Percentiles rank a stretch among this genome's conserved stretches.
Evolutionary conservation across 2,329 filamentous ascomycete genomes (phyloP).

Genomic region (Bretziella fagacearum): DNA sequence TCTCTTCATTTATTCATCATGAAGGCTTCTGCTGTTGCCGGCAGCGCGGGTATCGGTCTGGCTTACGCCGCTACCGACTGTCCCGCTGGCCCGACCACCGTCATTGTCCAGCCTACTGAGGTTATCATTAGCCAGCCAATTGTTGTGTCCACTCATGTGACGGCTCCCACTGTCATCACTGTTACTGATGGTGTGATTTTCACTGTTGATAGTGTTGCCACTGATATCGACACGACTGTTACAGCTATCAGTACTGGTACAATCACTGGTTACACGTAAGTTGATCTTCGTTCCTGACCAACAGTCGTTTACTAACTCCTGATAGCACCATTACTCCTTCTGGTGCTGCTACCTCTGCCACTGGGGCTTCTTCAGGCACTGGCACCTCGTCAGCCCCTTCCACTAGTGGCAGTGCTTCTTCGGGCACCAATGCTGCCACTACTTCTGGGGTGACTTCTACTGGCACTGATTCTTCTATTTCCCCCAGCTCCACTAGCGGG

Average conservation of each 20-base stretch:
- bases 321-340: background rate
- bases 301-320: background rate
- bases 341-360: background rate
- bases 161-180: constrained; percentile 8
- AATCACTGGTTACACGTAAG: constrained; percentile 9
- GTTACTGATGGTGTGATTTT: constrained; percentile 7
- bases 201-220: constrained; percentile 8
- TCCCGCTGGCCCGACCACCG: constrained; percentile 5
- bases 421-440: background rate
- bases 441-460: background rate
- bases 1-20: constrained; percentile 1
- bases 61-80: constrained; percentile 9
- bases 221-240: constrained; percentile 9
- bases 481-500: background rate
- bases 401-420: background rate
- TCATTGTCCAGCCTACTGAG: constrained; percentile 9
- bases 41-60: constrained; percentile 10
- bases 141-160: constrained; percentile 8
- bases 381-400: background rate
- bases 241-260: constrained; percentile 8
- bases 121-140: constrained; percentile 2
- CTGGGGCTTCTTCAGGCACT: constrained; percentile 1
- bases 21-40: constrained; percentile 10
- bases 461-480: background rate
- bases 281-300: background rate